Base-by-base conservation (phyloP, 2,329 filamentous ascomycete genomes). In the Aspergillus latus region DNA sequence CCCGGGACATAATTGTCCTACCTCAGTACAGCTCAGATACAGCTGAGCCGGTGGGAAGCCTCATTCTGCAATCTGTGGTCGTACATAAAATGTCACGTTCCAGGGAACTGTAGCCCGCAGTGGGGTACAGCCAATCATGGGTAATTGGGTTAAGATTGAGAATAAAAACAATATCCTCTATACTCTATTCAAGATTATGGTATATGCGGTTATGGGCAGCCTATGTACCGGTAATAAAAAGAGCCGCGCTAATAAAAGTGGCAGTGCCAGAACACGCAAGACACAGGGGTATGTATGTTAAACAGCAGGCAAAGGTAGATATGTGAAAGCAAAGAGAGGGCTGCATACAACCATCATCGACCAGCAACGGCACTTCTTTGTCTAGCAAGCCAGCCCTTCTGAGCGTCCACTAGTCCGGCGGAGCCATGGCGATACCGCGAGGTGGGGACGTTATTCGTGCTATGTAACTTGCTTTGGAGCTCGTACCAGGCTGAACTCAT, bases 401-500 rank as follows among this genome's bases (percentile, higher is more conserved):
- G 72, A 16, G 72, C 71, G 58, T 76, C 74, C 10, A 70, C 62
- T 47, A 70, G 64, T 50, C 62, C 66, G n/a, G 52, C 39, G n/a
- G 66, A 64, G 13, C 72, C 71, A 52, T 73, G 66, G 21, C 75
- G 71, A 58, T 76, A 73, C 56, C 73, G 70, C 32, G 75, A 72
- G 44, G 75, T 66, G 46, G 67, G 71, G 59, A 75, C 69, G 61
- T 76, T 78, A 60, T 71, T 78, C 61, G 71, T 73, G 54, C 73
- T 77, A 50, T 77, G 75, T 53, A 78, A 66, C 21, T 76, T 73
- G 52, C 73, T 72, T 54, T 78, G 76, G 46, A 78, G 70, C 49
- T 79, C 73, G 59, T 76, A 78, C 77, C 77, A 79, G 10, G 77
- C 76, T 5, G 76, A 78, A 54, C 72, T 74, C 52, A 79, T 74